Evolutionary conservation across 176 grass and related monocot genomes (phyloP), one percentile per base, ranked within the genome.

Genomic region (Metroxylon sagu): DNA sequence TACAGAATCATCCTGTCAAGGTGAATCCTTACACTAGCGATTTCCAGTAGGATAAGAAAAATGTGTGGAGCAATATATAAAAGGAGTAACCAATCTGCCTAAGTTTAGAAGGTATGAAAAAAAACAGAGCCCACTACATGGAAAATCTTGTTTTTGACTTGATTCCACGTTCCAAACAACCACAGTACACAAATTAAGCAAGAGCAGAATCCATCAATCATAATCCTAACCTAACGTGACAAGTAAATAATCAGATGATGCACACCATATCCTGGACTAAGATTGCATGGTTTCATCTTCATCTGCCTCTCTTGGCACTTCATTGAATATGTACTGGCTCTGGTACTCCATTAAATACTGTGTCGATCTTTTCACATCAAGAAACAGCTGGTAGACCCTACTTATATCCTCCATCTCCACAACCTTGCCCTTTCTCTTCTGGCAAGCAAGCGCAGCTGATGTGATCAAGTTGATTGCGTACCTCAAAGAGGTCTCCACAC

Each of bases 361-460:
- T 0, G 79, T 92, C 1, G 79, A 97, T 52, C 93, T 82, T 84
- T 92, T 97, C 16, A 97, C 84, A 29, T 97, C 93, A 16, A 97
- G 84, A 63, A 97, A 97, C 52, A 97, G 70, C 59, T 74, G 69
- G 52, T 98, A 92, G 4, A 91, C 93, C 55, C 84, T 72, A 64
- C 93, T 98, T 63, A 98, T 75, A 17, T 98, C 87, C 23, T 88
- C 87, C 70, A 98, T 88, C 81, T 97, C 93, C 10, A 98, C 84
- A 48, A 80, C 63, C 79, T 85, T 92, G 7, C 87, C 81, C 74
- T 80, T 98, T 49, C 76, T 81, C 66, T 85, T 98, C 78, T 92
- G 84, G 69, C 84, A 98, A 48, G 87, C 84, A 29, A 98, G 6
- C 5, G 84, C 87, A 0, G 93, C 78, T 0, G 84, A 57, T 15